These are phyloP conservation scores for Harrya chromipes DNA, from an alignment of 768 basidiomycete genomes.

Conservation along the genomic window DNA sequence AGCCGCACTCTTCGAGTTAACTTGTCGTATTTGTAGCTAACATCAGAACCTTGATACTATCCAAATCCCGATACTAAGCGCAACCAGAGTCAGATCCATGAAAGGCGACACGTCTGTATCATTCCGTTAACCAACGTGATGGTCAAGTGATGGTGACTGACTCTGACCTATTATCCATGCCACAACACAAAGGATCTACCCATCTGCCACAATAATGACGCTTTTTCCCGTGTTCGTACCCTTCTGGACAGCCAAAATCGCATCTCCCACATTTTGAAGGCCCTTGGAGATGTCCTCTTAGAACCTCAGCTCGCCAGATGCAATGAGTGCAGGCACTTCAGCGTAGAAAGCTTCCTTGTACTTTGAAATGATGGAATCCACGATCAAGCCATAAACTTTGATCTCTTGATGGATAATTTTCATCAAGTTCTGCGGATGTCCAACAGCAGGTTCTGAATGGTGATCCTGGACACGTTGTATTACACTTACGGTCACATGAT, in stretches of 20 bases:
- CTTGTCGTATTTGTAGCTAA: too few relatives aligned
- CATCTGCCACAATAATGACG: slow-evolving; percentile 7
- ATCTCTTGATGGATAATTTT: slow-evolving; percentile 38
- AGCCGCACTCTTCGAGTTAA: too few relatives aligned
- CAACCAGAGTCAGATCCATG: too few relatives aligned
- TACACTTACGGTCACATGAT: slow-evolving; percentile 9
- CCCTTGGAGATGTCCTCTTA: slow-evolving; percentile 45
- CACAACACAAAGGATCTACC: not conserved
- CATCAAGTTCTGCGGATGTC: slow-evolving; percentile 26
- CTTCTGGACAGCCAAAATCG: slow-evolving; percentile 21
- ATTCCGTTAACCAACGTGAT: too few relatives aligned
- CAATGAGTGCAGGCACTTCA: slow-evolving; percentile 36
- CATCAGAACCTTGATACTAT: too few relatives aligned
- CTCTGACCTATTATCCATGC: too few relatives aligned
- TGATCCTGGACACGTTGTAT: not conserved
- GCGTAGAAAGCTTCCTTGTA: slow-evolving; percentile 40
- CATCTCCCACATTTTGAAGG: slow-evolving; percentile 40
- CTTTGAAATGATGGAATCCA: slow-evolving; percentile 25
- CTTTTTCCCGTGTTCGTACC: slow-evolving; percentile 27
- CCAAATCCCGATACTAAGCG: too few relatives aligned
- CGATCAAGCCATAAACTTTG: slow-evolving; percentile 15
- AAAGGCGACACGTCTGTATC: too few relatives aligned
- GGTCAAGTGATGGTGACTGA: too few relatives aligned
- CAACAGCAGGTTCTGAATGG: too few relatives aligned
- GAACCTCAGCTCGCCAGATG: slow-evolving; percentile 45